Conservation (phyloP, 768 basidiomycete genomes). For the Pisolithus sp. region DNA sequence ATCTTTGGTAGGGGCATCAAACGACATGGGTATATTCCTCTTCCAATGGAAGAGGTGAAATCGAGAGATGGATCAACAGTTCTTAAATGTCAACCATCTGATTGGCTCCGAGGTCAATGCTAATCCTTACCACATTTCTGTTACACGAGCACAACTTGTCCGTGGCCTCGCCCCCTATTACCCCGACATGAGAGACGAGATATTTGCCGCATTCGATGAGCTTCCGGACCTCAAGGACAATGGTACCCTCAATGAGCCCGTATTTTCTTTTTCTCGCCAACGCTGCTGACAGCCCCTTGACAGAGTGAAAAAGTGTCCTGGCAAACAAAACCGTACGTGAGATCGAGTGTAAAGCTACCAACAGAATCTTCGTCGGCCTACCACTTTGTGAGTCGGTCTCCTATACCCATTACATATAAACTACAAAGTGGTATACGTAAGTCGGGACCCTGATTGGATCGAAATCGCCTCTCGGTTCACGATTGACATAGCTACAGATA, state of each 20-base stretch:
- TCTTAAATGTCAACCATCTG: no score
- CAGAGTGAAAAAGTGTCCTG: slow-evolving; percentile 37
- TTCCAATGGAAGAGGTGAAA: no score
- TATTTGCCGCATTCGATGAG: slow-evolving; percentile 34
- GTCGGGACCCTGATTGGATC: slow-evolving; percentile 34
- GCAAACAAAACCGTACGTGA: slow-evolving; percentile 21
- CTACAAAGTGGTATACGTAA: slow-evolving; percentile 17
- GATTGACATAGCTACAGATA: slow-evolving; percentile 18
- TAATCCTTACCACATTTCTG: slow-evolving; percentile 25
- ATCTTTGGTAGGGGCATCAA: slow-evolving; percentile 26
- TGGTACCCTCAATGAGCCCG: slow-evolving; percentile 6
- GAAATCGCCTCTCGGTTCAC: slow-evolving; percentile 26
- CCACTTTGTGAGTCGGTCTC: slow-evolving; percentile 32
- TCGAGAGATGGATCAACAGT: no score
- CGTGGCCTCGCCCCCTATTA: slow-evolving; percentile 34
- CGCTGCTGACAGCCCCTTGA: not conserved
- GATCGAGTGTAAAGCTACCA: slow-evolving; percentile 36
- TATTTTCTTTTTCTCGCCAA: not conserved
- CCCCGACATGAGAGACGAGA: slow-evolving; percentile 41
- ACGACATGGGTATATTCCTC: slow-evolving; percentile 24
- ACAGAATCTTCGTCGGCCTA: slow-evolving; percentile 43
- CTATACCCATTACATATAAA: not conserved
- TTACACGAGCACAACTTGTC: slow-evolving; percentile 26
- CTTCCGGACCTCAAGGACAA: slow-evolving; percentile 20
- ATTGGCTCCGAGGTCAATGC: no score